Percentiles rank a stretch among this genome's conserved stretches.
These are phyloP conservation scores for Phlyctochytrium arcticum DNA, from an alignment of 192 early-diverging fungal genomes.

Conservation along the genomic window DNA sequence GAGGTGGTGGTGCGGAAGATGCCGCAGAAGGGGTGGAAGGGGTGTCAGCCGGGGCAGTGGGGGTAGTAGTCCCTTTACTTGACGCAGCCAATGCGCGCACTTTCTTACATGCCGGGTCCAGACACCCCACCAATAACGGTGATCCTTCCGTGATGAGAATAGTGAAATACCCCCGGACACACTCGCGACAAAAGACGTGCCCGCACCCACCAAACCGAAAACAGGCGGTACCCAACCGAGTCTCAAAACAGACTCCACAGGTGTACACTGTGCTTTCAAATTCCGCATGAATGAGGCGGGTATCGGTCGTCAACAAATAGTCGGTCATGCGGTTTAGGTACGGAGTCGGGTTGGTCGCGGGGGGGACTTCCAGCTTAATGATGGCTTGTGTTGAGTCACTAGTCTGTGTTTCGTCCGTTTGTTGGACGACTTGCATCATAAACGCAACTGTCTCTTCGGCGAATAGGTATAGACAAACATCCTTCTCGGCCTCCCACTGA, in stretches of 20 bases:
- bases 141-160: conserved; percentile 30
- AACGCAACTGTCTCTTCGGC: background rate
- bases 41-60: background rate
- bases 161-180: conserved; percentile 30
- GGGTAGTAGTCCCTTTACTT: background rate
- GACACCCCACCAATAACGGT: conserved; percentile 3
- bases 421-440: background rate
- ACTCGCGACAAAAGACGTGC: conserved; percentile 34
- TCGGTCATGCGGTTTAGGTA: conserved; percentile 5
- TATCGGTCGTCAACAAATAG: conserved; percentile 10
- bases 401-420: background rate
- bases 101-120: conserved; percentile 5
- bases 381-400: background rate
- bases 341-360: too few species aligned
- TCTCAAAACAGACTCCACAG: conserved; percentile 35
- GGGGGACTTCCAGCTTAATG: background rate
- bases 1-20: too few species aligned
- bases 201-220: conserved; percentile 18
- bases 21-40: too few species aligned
- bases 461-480: conserved; percentile 6
- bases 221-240: conserved; percentile 12
- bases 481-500: conserved; percentile 12
- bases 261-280: conserved; percentile 18
- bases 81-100: background rate
- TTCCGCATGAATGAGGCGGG: background rate